A percentile compares a stretch with the other conserved stretches of the same genome.
phyloP scores from a whole-genome alignment of 31 red algal genomes.

The Asparagopsis taxiformis region DNA sequence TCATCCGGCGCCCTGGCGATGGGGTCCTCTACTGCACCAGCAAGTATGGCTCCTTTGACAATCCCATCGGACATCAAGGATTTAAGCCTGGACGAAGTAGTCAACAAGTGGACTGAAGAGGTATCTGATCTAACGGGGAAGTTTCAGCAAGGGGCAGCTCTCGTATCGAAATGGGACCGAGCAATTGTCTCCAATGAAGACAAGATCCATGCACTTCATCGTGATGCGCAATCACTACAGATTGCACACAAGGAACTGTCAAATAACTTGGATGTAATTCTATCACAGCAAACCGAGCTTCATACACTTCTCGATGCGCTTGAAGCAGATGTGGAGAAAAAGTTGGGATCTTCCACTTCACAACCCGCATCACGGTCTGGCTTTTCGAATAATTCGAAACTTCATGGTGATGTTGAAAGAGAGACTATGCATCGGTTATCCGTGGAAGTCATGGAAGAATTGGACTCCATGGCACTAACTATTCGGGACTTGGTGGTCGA shows the following conservation, averaged over 20 bases:
- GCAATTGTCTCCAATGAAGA: constrained; percentile 77
- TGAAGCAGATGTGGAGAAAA: constrained; percentile 68
- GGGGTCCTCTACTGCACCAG: neutral
- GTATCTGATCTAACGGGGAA: constrained; percentile 60
- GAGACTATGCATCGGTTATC: constrained; percentile 74
- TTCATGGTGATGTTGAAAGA: constrained; percentile 60
- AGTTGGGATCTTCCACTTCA: constrained; percentile 17
- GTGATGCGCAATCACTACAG: constrained; percentile 53
- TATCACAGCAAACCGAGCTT: constrained; percentile 83
- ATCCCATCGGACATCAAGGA: constrained; percentile 80
- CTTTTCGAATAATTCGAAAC: neutral
- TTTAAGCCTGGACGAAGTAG: constrained; percentile 79
- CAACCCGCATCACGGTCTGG: constrained; percentile 25
- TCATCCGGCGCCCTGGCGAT: too few relatives aligned
- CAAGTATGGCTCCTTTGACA: constrained; percentile 28
- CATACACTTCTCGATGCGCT: constrained; percentile 69
- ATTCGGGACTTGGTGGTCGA: constrained; percentile 61
- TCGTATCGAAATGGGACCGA: constrained; percentile 85
- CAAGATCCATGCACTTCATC: constrained; percentile 47
- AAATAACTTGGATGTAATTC: constrained; percentile 74
- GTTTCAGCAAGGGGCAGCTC: constrained; percentile 63
- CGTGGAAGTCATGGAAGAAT: constrained; percentile 63
- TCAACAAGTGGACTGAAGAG: constrained; percentile 90
- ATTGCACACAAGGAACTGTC: constrained; percentile 70
- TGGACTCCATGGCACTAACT: constrained; percentile 73